These are phyloP conservation scores for Diaporthe longicolla DNA, from an alignment of 2,329 filamentous ascomycete genomes.

Conservation along the genomic window DNA sequence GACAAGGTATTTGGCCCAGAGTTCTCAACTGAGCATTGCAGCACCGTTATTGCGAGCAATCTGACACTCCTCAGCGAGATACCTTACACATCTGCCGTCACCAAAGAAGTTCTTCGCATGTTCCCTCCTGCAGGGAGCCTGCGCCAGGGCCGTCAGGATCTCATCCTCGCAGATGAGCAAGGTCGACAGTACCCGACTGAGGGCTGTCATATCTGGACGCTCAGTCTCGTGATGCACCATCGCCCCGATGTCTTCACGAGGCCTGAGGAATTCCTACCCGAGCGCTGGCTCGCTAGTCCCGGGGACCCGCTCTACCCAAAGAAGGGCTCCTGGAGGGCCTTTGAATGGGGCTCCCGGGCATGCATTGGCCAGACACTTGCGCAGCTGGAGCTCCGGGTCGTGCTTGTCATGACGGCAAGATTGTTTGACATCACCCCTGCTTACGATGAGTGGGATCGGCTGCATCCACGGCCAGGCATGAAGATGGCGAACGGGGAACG, in stretches of 20 bases:
- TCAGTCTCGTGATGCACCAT: conserved; percentile 11
- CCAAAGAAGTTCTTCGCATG: conserved; percentile 5
- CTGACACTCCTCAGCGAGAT: neutral
- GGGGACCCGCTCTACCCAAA: conserved; percentile 1
- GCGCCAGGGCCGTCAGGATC: neutral
- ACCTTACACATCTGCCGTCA: conserved; percentile 3
- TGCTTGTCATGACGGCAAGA: neutral
- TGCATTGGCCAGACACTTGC: neutral
- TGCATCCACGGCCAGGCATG: neutral
- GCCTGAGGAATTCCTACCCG: conserved; percentile 8
- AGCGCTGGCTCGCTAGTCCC: neutral
- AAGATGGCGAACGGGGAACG: neutral
- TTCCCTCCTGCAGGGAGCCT: conserved; percentile 5
- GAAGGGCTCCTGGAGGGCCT: conserved; percentile 2
- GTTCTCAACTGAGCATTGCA: neutral
- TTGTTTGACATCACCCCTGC: neutral
- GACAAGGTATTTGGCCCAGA: neutral
- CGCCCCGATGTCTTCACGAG: neutral
- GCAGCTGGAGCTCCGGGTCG: neutral
- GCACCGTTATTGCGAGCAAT: neutral
- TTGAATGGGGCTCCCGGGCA: neutral
- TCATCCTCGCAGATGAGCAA: neutral
- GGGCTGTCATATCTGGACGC: conserved; percentile 10
- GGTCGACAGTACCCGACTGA: conserved; percentile 1
- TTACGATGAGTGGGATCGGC: neutral